Evolutionary conservation across 2,329 filamentous ascomycete species (phyloP).

Genomic region (Talaromyces amestolkiae): DNA sequence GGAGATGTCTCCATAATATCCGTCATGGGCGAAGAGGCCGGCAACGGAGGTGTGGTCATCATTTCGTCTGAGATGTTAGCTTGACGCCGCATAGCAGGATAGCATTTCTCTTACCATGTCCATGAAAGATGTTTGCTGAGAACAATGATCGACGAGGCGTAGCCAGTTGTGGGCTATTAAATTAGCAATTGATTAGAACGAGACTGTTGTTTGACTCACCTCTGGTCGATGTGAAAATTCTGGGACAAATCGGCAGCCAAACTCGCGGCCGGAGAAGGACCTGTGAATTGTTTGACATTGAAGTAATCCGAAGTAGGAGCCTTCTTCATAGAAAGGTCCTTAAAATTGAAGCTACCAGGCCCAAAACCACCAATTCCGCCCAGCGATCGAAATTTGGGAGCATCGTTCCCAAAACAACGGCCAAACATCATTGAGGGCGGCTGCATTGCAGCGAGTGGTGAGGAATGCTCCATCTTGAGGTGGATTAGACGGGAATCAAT

Average conservation of each 20-base stretch:
- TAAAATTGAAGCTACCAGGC: constrained; percentile 71
- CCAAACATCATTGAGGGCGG: constrained; percentile 63
- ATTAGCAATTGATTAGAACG: neutral
- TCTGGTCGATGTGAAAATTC: constrained; percentile 94
- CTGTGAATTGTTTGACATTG: constrained; percentile 69
- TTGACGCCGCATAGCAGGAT: neutral
- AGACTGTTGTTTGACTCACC: constrained; percentile 53
- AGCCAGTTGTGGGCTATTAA: constrained; percentile 69
- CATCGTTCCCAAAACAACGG: constrained; percentile 60
- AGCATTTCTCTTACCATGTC: constrained; percentile 52
- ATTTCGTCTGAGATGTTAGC: constrained; percentile 56
- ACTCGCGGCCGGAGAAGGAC: constrained; percentile 86
- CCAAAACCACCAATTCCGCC: constrained; percentile 56
- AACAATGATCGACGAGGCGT: constrained; percentile 84
- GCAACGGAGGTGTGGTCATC: constrained; percentile 79
- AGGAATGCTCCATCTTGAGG: constrained; percentile 78
- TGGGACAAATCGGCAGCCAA: constrained; percentile 92
- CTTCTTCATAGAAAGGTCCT: constrained; percentile 69
- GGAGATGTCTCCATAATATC: constrained; percentile 94
- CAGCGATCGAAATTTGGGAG: constrained; percentile 54
- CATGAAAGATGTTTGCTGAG: constrained; percentile 65
- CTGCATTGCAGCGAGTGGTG: constrained; percentile 90
- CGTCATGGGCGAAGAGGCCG: constrained; percentile 74
- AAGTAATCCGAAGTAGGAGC: constrained; percentile 71
- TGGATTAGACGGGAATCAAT: constrained; percentile 3